These are phyloP conservation scores for Phytophthora kernoviae DNA, from an alignment of 352 stramenopile genomes.

Conservation along the genomic window DNA sequence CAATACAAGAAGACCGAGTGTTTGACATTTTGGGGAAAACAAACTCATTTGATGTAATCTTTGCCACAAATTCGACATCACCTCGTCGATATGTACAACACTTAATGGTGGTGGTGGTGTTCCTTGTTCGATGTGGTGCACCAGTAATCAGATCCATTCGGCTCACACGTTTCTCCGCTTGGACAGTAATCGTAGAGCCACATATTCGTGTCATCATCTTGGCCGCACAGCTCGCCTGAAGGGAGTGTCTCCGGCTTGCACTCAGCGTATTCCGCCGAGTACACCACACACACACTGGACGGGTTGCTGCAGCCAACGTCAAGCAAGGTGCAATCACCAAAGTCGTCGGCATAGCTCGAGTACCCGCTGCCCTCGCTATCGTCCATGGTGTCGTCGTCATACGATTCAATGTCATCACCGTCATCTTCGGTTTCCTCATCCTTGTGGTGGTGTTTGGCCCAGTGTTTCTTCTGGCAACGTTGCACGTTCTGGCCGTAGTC, in stretches of 20 bases:
- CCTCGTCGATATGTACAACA: too few relatives aligned
- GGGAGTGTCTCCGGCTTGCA: conserved; percentile 37
- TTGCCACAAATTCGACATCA: too few relatives aligned
- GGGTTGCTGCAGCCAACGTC: conserved; percentile 18
- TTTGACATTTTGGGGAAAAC: too few relatives aligned
- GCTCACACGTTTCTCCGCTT: conserved; percentile 27
- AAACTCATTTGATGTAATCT: too few relatives aligned
- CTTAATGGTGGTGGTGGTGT: conserved; percentile 16
- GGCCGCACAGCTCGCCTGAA: conserved; percentile 33
- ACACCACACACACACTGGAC: conserved; percentile 18
- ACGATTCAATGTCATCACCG: background rate
- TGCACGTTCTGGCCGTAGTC: conserved; percentile 39
- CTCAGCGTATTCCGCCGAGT: conserved; percentile 38
- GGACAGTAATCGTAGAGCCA: conserved; percentile 40
- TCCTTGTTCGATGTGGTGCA: conserved; percentile 24
- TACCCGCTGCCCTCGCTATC: conserved; percentile 14
- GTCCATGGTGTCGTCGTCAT: conserved; percentile 11
- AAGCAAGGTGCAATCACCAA: conserved; percentile 16
- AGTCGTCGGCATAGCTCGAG: conserved; percentile 24
- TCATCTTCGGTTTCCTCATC: conserved; percentile 2
- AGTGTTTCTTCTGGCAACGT: conserved; percentile 31
- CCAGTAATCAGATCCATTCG: conserved; percentile 25
- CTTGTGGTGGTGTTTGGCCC: conserved; percentile 24
- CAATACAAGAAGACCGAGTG: too few relatives aligned
- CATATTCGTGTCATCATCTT: conserved; percentile 30